These are phyloP conservation scores for Phytophthora sojae DNA, from an alignment of 352 stramenopile species.

Conservation along the genomic window DNA sequence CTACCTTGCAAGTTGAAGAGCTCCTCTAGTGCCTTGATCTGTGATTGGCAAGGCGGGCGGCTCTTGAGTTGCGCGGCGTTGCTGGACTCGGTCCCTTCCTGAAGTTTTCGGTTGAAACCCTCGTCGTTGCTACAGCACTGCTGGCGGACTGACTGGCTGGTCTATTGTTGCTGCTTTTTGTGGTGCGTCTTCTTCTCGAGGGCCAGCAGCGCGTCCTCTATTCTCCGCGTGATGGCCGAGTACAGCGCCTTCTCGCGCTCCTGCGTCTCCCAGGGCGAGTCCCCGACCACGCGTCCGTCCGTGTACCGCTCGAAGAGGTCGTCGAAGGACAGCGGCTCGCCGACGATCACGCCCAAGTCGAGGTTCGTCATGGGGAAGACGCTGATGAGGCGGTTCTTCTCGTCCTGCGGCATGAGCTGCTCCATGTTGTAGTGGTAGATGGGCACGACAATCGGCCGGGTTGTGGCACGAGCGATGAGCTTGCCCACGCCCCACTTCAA, in stretches of 20 bases:
- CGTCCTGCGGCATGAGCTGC: slow-evolving; percentile 86
- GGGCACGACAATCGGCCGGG: slow-evolving; percentile 79
- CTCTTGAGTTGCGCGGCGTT: background rate
- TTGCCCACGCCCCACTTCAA: slow-evolving; percentile 91
- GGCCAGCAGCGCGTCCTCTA: slow-evolving; percentile 79
- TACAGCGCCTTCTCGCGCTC: slow-evolving; percentile 77
- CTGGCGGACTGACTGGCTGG: background rate
- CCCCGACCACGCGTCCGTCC: slow-evolving; percentile 53
- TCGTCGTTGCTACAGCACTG: background rate
- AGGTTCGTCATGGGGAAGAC: slow-evolving; percentile 63
- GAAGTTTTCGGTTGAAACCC: background rate
- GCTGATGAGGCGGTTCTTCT: slow-evolving; percentile 74
- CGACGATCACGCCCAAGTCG: slow-evolving; percentile 67
- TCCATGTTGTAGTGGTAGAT: slow-evolving; percentile 92
- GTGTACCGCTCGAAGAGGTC: slow-evolving; percentile 78
- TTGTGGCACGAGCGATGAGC: slow-evolving; percentile 77
- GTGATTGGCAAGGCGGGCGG: too few species aligned
- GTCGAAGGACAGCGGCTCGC: slow-evolving; percentile 83
- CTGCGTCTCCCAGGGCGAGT: slow-evolving; percentile 63
- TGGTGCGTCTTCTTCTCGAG: slow-evolving; percentile 51
- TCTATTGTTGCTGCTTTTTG: slow-evolving; percentile 29
- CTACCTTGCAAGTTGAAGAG: too few species aligned
- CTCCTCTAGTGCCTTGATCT: too few species aligned
- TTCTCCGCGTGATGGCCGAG: slow-evolving; percentile 86
- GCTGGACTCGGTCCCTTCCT: background rate